phyloP scores from a whole-genome alignment of 176 grass and related monocot species.

The Saccharum spontaneum region DNA sequence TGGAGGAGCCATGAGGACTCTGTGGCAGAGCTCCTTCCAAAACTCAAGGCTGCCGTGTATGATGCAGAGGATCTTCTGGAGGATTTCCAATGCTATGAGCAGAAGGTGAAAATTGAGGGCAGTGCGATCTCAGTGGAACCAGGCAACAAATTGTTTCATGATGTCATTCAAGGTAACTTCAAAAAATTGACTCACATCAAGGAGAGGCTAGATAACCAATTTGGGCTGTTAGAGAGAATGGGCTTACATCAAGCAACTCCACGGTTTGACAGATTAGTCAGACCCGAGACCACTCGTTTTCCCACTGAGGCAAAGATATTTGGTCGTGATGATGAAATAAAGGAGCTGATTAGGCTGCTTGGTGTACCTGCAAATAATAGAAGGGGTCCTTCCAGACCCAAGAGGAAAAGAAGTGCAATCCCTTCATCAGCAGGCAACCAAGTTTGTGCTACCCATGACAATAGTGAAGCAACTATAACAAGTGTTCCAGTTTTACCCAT shows the following conservation, averaged over 20 bases:
- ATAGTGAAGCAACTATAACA: too few relatives aligned
- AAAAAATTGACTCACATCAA: background rate
- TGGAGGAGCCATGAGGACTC: background rate
- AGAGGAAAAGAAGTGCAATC: background rate
- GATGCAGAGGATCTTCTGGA: background rate
- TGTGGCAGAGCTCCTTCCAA: background rate
- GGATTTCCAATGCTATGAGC: too few relatives aligned
- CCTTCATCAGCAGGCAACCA: too few relatives aligned
- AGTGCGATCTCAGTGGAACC: background rate
- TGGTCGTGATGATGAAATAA: background rate
- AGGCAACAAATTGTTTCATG: too few relatives aligned
- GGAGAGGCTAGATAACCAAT: background rate
- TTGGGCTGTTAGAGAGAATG: background rate
- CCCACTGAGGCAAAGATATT: background rate
- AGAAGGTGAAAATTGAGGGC: too few relatives aligned
- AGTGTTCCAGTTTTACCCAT: background rate
- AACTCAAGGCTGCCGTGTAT: background rate
- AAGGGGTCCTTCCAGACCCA: background rate
- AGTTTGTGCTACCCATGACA: too few relatives aligned
- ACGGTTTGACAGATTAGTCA: background rate
- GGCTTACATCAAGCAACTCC: background rate
- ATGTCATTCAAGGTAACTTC: too few relatives aligned
- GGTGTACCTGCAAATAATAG: background rate
- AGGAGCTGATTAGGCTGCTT: background rate
- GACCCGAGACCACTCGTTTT: background rate